phyloP scores from a whole-genome alignment of 176 grass and related monocot genomes.

The Oryza coarctata region DNA sequence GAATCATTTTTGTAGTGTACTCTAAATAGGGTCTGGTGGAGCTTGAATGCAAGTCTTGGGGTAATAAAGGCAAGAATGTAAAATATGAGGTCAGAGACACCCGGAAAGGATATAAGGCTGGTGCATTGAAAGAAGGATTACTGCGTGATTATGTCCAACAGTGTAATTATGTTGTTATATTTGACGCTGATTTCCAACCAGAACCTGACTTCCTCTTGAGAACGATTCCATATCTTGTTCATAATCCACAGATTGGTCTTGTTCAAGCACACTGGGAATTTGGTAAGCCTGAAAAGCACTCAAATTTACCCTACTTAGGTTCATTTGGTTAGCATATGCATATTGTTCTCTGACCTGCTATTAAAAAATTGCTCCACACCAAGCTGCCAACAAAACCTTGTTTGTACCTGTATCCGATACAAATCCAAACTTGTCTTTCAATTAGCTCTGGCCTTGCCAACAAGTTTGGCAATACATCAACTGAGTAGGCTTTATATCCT shows the following conservation, averaged over 20 bases:
- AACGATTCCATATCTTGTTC: conserved; percentile 70
- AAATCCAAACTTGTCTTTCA: background rate
- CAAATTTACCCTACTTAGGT: background rate
- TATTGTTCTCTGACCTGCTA: background rate
- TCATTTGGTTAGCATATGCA: background rate
- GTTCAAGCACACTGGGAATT: conserved; percentile 96
- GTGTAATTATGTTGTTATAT: conserved; percentile 90
- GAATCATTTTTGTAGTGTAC: conserved; percentile 4
- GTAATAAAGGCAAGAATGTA: conserved; percentile 82
- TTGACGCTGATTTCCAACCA: conserved; percentile 96
- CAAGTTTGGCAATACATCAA: background rate
- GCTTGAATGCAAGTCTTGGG: conserved; percentile 83
- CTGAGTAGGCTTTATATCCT: conserved; percentile 45
- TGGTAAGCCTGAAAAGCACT: conserved; percentile 54
- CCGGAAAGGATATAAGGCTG: conserved; percentile 92
- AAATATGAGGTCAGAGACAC: conserved; percentile 80
- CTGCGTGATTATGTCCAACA: conserved; percentile 59
- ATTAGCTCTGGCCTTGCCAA: background rate
- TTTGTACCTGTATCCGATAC: background rate
- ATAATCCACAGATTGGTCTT: conserved; percentile 67
- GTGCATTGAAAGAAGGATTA: conserved; percentile 92
- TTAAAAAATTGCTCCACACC: background rate
- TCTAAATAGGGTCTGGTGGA: conserved; percentile 70
- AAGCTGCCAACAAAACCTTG: background rate
- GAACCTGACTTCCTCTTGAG: conserved; percentile 80